These are phyloP conservation scores for Apiospora koreana DNA, from an alignment of 2,329 filamentous ascomycete genomes.

Conservation along the genomic window DNA sequence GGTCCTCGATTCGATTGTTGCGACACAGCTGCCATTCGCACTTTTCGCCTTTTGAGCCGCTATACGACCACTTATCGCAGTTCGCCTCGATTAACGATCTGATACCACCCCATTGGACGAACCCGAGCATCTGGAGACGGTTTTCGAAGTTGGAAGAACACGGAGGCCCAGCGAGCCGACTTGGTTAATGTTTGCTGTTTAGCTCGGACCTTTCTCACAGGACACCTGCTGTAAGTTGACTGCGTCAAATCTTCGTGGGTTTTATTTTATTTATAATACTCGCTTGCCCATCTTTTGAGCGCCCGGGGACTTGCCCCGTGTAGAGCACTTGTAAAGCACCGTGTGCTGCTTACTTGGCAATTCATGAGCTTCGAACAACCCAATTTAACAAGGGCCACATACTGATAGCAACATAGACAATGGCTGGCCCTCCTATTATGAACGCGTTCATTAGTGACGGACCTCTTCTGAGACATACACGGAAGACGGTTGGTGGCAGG, in stretches of 20 bases:
- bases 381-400: neutral
- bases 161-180: neutral
- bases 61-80: neutral
- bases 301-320: neutral
- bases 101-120: neutral
- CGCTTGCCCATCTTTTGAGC: neutral
- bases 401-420: neutral
- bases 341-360: neutral
- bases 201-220: neutral
- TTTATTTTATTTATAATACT: neutral
- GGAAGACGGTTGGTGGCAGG: slow-evolving; percentile 56
- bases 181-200: slow-evolving; percentile 3
- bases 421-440: neutral
- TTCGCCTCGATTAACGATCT: neutral
- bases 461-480: slow-evolving; percentile 2
- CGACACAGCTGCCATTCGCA: neutral
- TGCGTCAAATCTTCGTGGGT: neutral
- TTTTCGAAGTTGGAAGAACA: neutral
- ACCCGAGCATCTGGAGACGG: neutral
- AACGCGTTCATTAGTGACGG: slow-evolving; percentile 2
- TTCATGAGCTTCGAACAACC: neutral
- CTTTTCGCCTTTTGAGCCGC: neutral
- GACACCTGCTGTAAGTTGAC: neutral
- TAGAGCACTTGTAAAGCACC: neutral
- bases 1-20: neutral